Evolutionary conservation across 1,284 basidiomycete genomes (phyloP).

Genomic region (Laetiporus sulphureus): DNA sequence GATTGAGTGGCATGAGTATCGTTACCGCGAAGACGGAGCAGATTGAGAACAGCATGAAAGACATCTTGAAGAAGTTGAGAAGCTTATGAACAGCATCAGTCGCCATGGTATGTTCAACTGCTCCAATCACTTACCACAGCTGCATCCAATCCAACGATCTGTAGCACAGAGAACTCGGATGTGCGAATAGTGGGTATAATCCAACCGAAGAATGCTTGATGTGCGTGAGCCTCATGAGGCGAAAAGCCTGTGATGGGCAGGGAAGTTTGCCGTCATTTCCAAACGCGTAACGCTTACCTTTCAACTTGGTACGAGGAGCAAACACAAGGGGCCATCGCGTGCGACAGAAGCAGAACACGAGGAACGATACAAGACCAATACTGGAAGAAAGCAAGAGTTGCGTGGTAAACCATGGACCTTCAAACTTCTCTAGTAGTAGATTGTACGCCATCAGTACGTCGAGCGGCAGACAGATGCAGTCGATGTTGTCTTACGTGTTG

Average conservation of each 20-base stretch:
- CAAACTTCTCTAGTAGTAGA: conserved; percentile 71
- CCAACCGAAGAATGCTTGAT: conserved; percentile 89
- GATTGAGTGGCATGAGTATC: conserved; percentile 87
- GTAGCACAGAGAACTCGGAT: conserved; percentile 90
- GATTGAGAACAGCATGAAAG: conserved; percentile 85
- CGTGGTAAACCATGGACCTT: conserved; percentile 91
- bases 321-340: conserved; percentile 87
- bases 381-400: conserved; percentile 76
- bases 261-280: background rate
- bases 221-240: conserved; percentile 82
- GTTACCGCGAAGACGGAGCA: conserved; percentile 76
- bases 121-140: conserved; percentile 62
- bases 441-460: too few species aligned
- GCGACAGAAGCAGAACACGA: conserved; percentile 85
- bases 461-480: too few species aligned
- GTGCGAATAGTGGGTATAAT: conserved; percentile 87
- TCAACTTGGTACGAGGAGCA: conserved; percentile 89
- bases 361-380: conserved; percentile 77
- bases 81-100: conserved; percentile 41
- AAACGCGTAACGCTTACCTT: conserved; percentile 47
- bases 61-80: conserved; percentile 92
- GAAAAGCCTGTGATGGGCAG: conserved; percentile 61
- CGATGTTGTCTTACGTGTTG: conserved; percentile 38
- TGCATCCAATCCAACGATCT: conserved; percentile 94
- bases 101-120: background rate